Conservation (phyloP, 345 rosid genomes). For the Eucalyptus regnans region DNA sequence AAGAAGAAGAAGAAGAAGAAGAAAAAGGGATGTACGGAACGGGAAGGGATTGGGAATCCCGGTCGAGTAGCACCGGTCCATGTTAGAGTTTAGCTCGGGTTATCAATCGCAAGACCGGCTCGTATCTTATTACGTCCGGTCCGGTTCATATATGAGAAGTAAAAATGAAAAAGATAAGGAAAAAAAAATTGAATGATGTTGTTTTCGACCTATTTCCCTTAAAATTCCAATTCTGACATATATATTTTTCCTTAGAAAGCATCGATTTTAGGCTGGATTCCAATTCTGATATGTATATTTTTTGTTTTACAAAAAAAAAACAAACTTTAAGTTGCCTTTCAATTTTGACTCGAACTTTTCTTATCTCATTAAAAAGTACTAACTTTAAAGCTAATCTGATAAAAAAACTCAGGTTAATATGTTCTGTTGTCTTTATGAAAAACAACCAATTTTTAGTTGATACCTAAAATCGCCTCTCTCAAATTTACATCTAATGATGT, state of each 20-base stretch:
- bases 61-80: background rate
- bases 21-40: background rate
- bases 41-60: background rate
- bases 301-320: no score
- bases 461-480: fast-evolving
- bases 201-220: background rate
- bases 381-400: fast-evolving
- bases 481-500: fast-evolving
- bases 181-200: background rate
- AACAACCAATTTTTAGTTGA: fast-evolving
- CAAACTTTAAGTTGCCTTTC: no score
- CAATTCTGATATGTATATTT: background rate
- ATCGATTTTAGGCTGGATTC: background rate
- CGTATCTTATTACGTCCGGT: background rate
- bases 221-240: no score
- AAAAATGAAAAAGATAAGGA: background rate
- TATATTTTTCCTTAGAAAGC: background rate
- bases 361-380: no score
- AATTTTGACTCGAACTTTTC: no score
- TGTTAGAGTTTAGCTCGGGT: background rate
- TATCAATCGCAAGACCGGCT: background rate
- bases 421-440: fast-evolving
- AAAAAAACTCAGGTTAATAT: no score
- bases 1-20: background rate
- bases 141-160: background rate